phyloP scores from a whole-genome alignment of 768 basidiomycete species.

The Pleurotus tuoliensis region DNA sequence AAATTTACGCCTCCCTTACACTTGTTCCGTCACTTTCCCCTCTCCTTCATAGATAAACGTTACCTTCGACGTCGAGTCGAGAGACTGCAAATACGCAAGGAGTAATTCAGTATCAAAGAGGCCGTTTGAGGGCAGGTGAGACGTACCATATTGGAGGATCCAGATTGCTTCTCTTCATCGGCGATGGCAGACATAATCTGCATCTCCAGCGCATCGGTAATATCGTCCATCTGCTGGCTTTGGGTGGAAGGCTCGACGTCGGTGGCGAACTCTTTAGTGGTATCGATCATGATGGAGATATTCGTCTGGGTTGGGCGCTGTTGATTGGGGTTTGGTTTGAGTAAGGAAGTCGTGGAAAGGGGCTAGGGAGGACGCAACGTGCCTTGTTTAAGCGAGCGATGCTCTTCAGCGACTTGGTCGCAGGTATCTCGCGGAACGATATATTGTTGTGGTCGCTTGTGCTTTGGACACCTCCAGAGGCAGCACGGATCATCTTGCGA shows the following conservation, averaged over 20 bases:
- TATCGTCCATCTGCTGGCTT: background rate
- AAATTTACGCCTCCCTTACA: too few species aligned
- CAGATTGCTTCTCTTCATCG: background rate
- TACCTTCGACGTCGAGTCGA: too few species aligned
- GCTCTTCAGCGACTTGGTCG: background rate
- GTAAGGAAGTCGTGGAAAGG: background rate
- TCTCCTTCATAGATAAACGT: too few species aligned
- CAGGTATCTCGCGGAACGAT: conserved; percentile 9
- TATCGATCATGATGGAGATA: conserved; percentile 54
- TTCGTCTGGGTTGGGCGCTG: conserved; percentile 34
- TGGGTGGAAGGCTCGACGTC: conserved; percentile 21
- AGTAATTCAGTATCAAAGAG: too few species aligned
- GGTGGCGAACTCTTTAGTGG: conserved; percentile 44
- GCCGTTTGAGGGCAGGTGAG: background rate
- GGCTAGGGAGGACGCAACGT: background rate
- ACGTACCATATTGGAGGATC: background rate
- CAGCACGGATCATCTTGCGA: conserved; percentile 31
- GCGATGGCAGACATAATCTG: background rate
- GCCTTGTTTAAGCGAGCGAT: background rate
- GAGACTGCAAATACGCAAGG: too few species aligned
- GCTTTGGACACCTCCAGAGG: conserved; percentile 30
- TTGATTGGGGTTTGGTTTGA: background rate
- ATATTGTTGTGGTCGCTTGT: conserved; percentile 14
- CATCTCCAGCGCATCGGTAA: background rate
- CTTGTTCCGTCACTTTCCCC: too few species aligned